Evolutionary conservation across 768 basidiomycete species (phyloP).

Genomic region (Suillus bovinus): DNA sequence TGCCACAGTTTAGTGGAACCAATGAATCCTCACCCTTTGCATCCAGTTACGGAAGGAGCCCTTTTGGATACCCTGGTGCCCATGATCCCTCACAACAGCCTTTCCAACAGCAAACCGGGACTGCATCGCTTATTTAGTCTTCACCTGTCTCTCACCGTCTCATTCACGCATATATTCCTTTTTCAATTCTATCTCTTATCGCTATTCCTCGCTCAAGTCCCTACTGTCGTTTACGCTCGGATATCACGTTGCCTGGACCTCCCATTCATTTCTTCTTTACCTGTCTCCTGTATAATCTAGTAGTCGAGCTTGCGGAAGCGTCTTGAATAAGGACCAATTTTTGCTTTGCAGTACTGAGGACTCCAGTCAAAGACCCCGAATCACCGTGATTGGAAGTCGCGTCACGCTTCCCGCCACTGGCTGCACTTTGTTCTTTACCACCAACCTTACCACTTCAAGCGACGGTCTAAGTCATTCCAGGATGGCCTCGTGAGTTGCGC

Average conservation of each 20-base stretch:
- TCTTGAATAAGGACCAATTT: conserved; percentile 4
- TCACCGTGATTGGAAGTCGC: conserved; percentile 5
- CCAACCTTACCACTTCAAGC: background rate
- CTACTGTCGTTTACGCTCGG: conserved; percentile 7
- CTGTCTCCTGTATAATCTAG: conserved; percentile 8
- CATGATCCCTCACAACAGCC: conserved; percentile 23
- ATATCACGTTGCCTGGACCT: background rate
- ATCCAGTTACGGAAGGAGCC: conserved; percentile 20
- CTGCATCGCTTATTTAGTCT: conserved; percentile 50
- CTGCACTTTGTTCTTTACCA: conserved; percentile 4
- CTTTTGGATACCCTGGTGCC: conserved; percentile 23
- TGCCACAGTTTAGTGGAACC: conserved; percentile 25
- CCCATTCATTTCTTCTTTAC: background rate
- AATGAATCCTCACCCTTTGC: conserved; percentile 15
- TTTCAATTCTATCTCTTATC: background rate
- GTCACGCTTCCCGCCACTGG: conserved; percentile 4
- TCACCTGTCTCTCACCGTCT: conserved; percentile 19
- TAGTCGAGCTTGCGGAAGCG: conserved; percentile 6
- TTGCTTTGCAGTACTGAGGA: background rate
- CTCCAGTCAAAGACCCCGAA: conserved; percentile 1
- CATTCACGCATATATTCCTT: conserved; percentile 5
- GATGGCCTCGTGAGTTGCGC: conserved; percentile 29
- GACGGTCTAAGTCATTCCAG: background rate
- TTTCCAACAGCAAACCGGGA: conserved; percentile 43
- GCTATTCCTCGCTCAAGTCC: conserved; percentile 1